These are phyloP conservation scores for Verticillium longisporum DNA, from an alignment of 2,329 filamentous ascomycete species.

Conservation along the genomic window DNA sequence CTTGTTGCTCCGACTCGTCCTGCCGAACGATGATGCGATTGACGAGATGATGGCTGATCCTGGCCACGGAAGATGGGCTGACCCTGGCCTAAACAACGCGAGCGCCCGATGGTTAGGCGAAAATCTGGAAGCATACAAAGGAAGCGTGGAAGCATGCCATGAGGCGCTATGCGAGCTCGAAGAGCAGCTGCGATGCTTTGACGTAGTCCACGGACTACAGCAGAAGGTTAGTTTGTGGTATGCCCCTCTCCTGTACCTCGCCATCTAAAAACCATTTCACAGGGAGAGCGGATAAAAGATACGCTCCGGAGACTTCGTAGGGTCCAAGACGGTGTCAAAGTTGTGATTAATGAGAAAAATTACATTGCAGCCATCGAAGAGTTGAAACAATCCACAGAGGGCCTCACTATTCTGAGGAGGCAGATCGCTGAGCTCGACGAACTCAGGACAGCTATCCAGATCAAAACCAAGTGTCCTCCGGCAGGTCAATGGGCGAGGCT, in stretches of 20 bases:
- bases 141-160: neutral
- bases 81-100: neutral
- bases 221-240: neutral
- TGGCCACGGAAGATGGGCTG: neutral
- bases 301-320: neutral
- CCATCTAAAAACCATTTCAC: neutral
- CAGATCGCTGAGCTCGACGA: slow-evolving; percentile 2
- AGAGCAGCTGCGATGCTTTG: neutral
- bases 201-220: neutral
- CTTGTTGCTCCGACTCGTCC: neutral
- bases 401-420: slow-evolving; percentile 1
- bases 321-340: neutral
- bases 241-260: neutral
- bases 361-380: neutral
- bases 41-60: neutral
- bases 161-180: neutral
- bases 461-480: neutral
- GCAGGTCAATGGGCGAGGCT: neutral
- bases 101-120: neutral
- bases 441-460: neutral
- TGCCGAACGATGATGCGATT: neutral
- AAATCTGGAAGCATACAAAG: slow-evolving; percentile 1
- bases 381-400: neutral
- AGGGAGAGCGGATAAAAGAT: neutral
- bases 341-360: neutral